Evolutionary conservation across 164 flowering plant genomes (phyloP), one percentile per base, ranked within the genome.

Genomic region (Chimonanthus praecox): DNA sequence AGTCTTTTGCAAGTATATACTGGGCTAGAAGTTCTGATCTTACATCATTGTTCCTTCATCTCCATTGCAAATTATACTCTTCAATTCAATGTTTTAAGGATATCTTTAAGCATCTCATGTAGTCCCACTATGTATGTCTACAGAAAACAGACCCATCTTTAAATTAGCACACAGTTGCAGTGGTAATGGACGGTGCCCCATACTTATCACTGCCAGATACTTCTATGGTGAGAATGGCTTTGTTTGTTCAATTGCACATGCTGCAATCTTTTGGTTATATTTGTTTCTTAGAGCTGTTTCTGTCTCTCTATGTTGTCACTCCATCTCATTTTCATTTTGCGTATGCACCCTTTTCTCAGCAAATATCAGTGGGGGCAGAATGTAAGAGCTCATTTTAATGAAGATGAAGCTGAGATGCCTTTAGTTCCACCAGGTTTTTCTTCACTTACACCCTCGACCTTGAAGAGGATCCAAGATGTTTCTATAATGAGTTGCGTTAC

Each of bases 351-450:
- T 72, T 20, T 62, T 64, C 6, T 10, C 43, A 33, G 21, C 49
- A 50, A 50, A 58, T 47, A 54, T 66, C 46, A 50, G 45, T 73
- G 73, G 69, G 62, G 64, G 43, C 68, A 63, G 69, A 64, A 64
- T 69, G 71, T 50, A 13, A 10, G 71, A 44, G 64, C 75, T 65
- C 43, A 46, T 68, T 15, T 33, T 15, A 72, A 72, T 45, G 33
- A 33, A 33, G 71, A 67, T 47, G 44, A n/a, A 45, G 64, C 54
- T 51, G 75, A 67, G 44, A 66, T 54, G 16, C 75, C 70, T 51
- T 76, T 83, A 60, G 71, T 67, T 72, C 91, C 89, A 20, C 91
- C 89, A 47, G 97, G 91, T 67, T 89, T 86, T 77, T 80, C 63
- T 7, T 88, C 94, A 60, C 86, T 72, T 51, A 84, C 88, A 68